Evolutionary conservation across 495 filamentous ascomycete genomes (phyloP), one percentile per base, ranked within the genome.

Genomic region (Aspergillus egyptiacus): DNA sequence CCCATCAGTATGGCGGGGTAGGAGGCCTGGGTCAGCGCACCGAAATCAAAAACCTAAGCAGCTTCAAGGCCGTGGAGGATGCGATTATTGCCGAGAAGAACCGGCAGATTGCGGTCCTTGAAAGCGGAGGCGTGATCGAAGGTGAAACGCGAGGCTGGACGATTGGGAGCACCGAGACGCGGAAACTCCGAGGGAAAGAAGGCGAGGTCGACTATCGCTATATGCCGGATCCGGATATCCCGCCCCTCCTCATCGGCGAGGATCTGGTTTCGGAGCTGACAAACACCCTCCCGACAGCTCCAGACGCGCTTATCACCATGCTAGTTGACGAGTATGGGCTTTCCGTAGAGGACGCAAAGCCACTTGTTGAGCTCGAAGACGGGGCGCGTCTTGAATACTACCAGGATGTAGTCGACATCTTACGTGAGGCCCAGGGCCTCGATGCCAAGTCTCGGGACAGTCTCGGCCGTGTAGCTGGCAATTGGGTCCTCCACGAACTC

Each of bases 131-230:
- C 1, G 67, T 72, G 0, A 74, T 99, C 6, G 77, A 81, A 58
- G 90, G 89, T 14, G 94, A 99, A 69, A 99, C 93, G 22, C 76
- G 93, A 37, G 91, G 94, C 18, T 99, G 90, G 90, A 86, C 87
- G 2, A 75, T 94, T 41, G 80, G 81, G 38, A 86, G 80, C 31
- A 86, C 84, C 40, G 88, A 86, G 49, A 91, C 85, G 15, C 74
- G 70, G 36, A 77, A 80, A 18, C 64, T 98, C 13, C 78, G 93
- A 53, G 90, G 89, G 9, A 98, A 98, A 66, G 93, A 98, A 60
- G 94, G 93, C 32, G 91, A 96, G 58, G 89, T 97, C 2, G 93
- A 98, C 57, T 98, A 98, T 61, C 76, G 93, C 35, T 98, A 97
- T 63, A 97, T 98, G 94, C 93, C 93, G 1, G 93, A 99, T 63